These are phyloP conservation scores for Fonsecaea pedrosoi DNA, from an alignment of 2,329 filamentous ascomycete genomes.

Conservation along the genomic window DNA sequence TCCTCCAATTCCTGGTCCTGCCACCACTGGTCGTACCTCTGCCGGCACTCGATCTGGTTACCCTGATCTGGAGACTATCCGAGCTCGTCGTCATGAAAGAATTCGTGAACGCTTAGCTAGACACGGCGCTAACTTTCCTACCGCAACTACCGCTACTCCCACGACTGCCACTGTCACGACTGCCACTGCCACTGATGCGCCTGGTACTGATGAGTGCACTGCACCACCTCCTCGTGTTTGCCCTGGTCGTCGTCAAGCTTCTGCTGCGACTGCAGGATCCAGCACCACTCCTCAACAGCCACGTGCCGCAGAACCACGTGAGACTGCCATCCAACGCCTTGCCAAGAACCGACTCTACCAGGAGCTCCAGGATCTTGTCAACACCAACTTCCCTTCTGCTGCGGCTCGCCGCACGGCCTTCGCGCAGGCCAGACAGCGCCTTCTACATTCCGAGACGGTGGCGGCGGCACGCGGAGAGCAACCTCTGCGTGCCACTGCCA, in stretches of 20 bases:
- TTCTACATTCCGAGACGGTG: constrained; percentile 27
- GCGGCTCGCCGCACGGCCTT: constrained; percentile 21
- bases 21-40: neutral
- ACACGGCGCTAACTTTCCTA: too few species aligned
- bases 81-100: neutral
- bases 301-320: neutral
- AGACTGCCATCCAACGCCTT: neutral
- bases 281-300: neutral
- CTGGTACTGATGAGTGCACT: constrained; percentile 1
- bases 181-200: neutral
- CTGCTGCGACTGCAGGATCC: neutral
- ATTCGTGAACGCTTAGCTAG: neutral
- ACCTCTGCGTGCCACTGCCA: constrained; percentile 16
- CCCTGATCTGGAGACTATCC: neutral
- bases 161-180: neutral
- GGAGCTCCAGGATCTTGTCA: constrained; percentile 9
- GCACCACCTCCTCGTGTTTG: neutral
- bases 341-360: neutral
- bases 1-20: neutral
- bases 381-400: neutral
- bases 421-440: constrained; percentile 17
- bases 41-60: neutral
- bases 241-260: neutral
- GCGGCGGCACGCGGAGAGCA: constrained; percentile 21
- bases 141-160: neutral